Base-by-base conservation (phyloP, 1,284 basidiomycete genomes). In the Apiotrichum veenhuisii region DNA sequence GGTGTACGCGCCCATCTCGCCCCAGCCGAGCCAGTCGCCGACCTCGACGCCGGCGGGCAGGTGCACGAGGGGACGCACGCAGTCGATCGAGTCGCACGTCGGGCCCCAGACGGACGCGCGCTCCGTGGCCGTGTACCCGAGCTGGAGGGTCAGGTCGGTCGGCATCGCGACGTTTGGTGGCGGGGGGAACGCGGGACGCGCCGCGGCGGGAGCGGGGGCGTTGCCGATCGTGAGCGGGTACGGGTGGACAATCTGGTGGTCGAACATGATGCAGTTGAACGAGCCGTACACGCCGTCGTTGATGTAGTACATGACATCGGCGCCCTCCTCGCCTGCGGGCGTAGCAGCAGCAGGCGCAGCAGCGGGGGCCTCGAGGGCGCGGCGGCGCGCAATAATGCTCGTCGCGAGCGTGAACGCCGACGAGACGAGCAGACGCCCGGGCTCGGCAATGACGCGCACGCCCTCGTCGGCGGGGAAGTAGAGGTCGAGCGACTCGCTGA, bases 251-350 rank as follows among this genome's bases (percentile, higher is more conserved):
- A 86, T 83, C 72, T 92, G 89, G 78, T 94, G 92, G 78, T 95
- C 91, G 76, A 94, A 95, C 72, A 95, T 81, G 77, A 91, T 89
- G 77, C 91, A 93, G 83, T 98, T 98, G 84, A 98, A 98, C 22
- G 95, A 89, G 53, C 95, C 94, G 77, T 98, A 98, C 41, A 97
- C 91, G 45, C 93, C 94, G 76, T 96, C 94, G 79, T 94, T 96
- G 83, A 96, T 91, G 81, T 96, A 97, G 80, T 95, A 81, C 79
- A 81, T 80, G 43, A 78, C 78, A 52, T 77, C 75, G 18, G 78
- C 74, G 57, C 72, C 72, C 62, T 80, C 77, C 44, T 66, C 64
- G 41, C 64, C 66, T 25, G 54, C 61, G 8, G 57, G 44, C 15
- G 59, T 59, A 42, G 58, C 47, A 12, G 57, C 62, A 17, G 58